Evolutionary conservation across 768 basidiomycete species (phyloP).

Genomic region (Sarcodon aspratus): DNA sequence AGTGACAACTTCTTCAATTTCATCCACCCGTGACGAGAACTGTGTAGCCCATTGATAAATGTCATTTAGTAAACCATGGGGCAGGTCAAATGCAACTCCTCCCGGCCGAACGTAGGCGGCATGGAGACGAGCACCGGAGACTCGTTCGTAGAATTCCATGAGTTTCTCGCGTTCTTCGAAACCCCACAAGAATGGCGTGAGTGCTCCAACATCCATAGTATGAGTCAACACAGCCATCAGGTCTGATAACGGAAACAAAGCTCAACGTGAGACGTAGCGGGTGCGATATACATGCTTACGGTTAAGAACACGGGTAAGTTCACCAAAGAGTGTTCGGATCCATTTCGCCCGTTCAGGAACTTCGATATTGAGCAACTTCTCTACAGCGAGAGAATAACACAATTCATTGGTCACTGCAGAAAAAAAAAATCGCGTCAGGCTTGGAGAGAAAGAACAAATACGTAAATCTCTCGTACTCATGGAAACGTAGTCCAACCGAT

Average conservation of each 20-base stretch:
- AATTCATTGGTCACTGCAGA: constrained; percentile 92
- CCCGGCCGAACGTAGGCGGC: constrained; percentile 97
- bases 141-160: constrained; percentile 99
- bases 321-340: constrained; percentile 95
- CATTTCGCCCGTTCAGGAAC: constrained; percentile 96
- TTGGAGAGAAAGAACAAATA: background rate
- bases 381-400: constrained; percentile 93
- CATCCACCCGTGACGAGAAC: constrained; percentile 82
- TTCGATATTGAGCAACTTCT: constrained; percentile 94
- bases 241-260: constrained; percentile 31
- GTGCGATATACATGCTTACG: constrained; percentile 35
- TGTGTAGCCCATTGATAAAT: constrained; percentile 98
- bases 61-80: constrained; percentile 96
- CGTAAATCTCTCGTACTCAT: constrained; percentile 96
- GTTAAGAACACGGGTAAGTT: constrained; percentile 92
- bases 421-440: background rate
- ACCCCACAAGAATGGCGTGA: constrained; percentile 98
- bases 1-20: constrained; percentile 96
- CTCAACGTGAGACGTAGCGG: constrained; percentile 1
- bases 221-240: constrained; percentile 96
- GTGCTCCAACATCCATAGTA: constrained; percentile 94
- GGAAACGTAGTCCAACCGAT: constrained; percentile 97
- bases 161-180: constrained; percentile 99
- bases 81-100: constrained; percentile 95
- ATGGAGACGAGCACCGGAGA: constrained; percentile 94